Evolutionary conservation across 2,329 filamentous ascomycete genomes (phyloP).

Genomic region (Penicillium capsulatum): DNA sequence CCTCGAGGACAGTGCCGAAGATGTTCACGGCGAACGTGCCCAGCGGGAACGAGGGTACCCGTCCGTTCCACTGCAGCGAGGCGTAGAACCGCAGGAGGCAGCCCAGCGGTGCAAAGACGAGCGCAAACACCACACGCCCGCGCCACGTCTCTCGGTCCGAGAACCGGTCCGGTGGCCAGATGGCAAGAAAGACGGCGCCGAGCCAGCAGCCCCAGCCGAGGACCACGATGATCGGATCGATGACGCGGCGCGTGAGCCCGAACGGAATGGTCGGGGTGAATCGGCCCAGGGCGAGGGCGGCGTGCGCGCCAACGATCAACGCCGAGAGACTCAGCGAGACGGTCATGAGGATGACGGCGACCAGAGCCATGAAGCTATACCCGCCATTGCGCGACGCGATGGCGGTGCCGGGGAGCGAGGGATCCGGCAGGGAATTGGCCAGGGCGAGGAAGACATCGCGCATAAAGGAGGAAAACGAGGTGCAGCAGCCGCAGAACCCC

Average conservation of each 20-base stretch:
- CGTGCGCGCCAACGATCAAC: slow-evolving; percentile 68
- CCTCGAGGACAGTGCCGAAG: slow-evolving; percentile 68
- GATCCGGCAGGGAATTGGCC: slow-evolving; percentile 64
- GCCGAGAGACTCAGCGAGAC: slow-evolving; percentile 66
- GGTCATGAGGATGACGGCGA: slow-evolving; percentile 71
- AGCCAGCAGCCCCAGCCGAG: slow-evolving; percentile 74
- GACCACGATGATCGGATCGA: slow-evolving; percentile 62
- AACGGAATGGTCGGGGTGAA: slow-evolving; percentile 60
- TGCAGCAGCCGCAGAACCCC: slow-evolving; percentile 85
- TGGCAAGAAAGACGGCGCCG: slow-evolving; percentile 66
- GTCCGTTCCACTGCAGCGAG: slow-evolving; percentile 66
- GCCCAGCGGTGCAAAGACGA: slow-evolving; percentile 78
- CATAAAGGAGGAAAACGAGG: slow-evolving; percentile 82
- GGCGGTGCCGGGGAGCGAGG: slow-evolving; percentile 38
- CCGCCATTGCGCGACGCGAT: slow-evolving; percentile 60
- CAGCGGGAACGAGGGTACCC: slow-evolving; percentile 66
- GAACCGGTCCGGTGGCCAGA: slow-evolving; percentile 62
- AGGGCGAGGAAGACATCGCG: slow-evolving; percentile 74
- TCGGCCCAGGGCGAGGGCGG: slow-evolving; percentile 60
- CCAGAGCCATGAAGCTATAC: slow-evolving; percentile 75
- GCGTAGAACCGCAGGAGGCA: slow-evolving; percentile 71
- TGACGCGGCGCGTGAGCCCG: slow-evolving; percentile 51
- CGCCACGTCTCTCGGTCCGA: slow-evolving; percentile 60
- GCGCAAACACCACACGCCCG: slow-evolving; percentile 66
- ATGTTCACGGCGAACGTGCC: slow-evolving; percentile 84